phyloP scores from a whole-genome alignment of 768 basidiomycete species.

The Suillus tomentosus region DNA sequence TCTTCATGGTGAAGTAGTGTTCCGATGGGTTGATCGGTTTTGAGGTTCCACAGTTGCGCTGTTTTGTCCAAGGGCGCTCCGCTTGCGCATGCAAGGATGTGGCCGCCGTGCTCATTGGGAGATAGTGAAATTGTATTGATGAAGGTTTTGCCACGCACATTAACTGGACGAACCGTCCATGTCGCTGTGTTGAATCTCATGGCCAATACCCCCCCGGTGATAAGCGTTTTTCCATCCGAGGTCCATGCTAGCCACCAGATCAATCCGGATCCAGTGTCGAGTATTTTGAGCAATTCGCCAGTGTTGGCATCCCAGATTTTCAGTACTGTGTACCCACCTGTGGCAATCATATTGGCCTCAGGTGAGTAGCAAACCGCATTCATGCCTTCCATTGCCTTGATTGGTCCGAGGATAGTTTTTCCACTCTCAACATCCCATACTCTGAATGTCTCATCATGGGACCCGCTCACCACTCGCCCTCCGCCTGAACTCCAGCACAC shows the following conservation, averaged over 20 bases:
- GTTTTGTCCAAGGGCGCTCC: too few relatives aligned
- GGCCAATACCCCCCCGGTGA: not conserved
- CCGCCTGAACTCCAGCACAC: not conserved
- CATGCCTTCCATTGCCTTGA: not conserved
- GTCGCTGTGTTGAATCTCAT: too few relatives aligned
- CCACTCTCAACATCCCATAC: not conserved
- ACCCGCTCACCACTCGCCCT: not conserved
- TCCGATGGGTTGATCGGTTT: not conserved
- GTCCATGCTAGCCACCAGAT: not conserved
- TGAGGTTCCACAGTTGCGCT: too few relatives aligned
- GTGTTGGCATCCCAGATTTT: not conserved
- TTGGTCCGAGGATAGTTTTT: not conserved
- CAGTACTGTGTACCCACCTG: not conserved
- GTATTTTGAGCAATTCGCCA: not conserved
- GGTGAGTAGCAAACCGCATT: not conserved
- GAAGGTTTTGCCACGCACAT: too few relatives aligned
- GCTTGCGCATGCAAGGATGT: not conserved
- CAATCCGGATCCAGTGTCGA: not conserved
- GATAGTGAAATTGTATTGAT: not conserved
- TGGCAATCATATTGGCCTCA: not conserved
- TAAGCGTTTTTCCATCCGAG: not conserved
- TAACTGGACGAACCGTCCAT: too few relatives aligned
- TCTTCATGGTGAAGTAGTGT: not conserved
- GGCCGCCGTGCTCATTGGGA: not conserved
- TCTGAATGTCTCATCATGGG: not conserved